Evolutionary conservation across 139 green algal species (phyloP), one percentile per base, ranked within the genome.

Genomic region (Eudorina sp.): DNA sequence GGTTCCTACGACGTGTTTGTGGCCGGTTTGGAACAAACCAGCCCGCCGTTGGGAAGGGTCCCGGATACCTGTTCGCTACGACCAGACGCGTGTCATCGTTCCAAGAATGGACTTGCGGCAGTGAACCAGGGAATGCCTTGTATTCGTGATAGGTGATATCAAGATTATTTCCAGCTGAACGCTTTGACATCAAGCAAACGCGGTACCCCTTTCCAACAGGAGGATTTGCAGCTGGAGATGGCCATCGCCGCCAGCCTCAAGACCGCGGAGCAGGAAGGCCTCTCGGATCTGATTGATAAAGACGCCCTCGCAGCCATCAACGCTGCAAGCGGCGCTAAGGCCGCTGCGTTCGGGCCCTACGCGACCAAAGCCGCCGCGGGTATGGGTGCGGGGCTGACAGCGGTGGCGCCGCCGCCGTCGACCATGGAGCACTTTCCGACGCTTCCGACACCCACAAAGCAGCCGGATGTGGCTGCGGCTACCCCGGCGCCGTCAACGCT

Each of bases 241-340:
- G 84, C 84, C 25, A 89, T 89, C 38, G 53, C 53, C 13, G 84
- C 84, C 18, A 84, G 72, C 40, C 34, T 89, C 6, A 34, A 21
- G n/a, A 84, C 66, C 53, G 84, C 84, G 0, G 31, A 89, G 84
- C 55, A 84, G 51, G 84, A 89, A 72, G 84, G 84, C 14, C 51
- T 64, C 4, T 23, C 31, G 0, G 53, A 89, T 29, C 55, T 89
- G 31, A 53, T 89, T 3, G 84, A 89, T 19, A 45, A 46, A 18
- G 72, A 89, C 1, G 55, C 64, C 4, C 62, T 79, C 16, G 82
- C 82, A 9, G 82, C 82, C 25, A 43, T 87, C 1, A 48, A 68
- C 34, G 46, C 48, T 4, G 40, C 55, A 25, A n/a, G 11, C 38
- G 34, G 18, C 8, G 48, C 23, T 6, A 23, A 51, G 31, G 70